Conservation (phyloP, 2,329 filamentous ascomycete genomes). For the Aspergillus sergii region DNA sequence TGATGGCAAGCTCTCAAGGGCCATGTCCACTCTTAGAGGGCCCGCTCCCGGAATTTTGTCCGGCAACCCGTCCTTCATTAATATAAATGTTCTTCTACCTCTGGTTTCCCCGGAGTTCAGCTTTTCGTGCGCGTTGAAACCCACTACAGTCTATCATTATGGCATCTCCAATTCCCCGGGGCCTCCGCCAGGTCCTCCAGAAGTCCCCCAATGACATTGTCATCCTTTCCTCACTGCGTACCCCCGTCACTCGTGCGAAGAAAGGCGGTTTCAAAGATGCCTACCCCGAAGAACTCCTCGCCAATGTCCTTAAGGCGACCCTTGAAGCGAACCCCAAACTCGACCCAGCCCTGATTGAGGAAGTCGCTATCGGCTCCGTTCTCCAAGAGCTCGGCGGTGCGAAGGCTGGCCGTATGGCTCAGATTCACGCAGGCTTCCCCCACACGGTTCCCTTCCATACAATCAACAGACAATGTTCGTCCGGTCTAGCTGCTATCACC, state of each 20-base stretch:
- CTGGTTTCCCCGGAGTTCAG: conserved; percentile 10
- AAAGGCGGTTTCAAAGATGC: conserved; percentile 84
- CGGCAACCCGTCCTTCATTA: conserved; percentile 42
- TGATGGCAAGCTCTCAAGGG: conserved; percentile 23
- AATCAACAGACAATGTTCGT: conserved; percentile 84
- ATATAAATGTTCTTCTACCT: conserved; percentile 26
- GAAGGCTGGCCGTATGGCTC: conserved; percentile 89
- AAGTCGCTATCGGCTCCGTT: conserved; percentile 85
- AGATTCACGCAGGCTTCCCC: conserved; percentile 79
- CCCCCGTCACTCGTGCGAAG: conserved; percentile 80
- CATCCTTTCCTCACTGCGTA: conserved; percentile 87
- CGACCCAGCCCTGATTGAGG: conserved; percentile 69
- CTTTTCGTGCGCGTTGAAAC: conserved; percentile 3
- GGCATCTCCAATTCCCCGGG: conserved; percentile 58
- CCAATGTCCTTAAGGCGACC: conserved; percentile 64
- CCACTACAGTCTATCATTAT: conserved; percentile 35
- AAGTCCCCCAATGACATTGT: conserved; percentile 82
- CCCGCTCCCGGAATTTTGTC: conserved; percentile 35
- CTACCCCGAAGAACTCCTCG: conserved; percentile 86
- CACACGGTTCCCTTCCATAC: conserved; percentile 77
- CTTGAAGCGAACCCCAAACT: conserved; percentile 73
- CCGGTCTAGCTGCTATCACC: conserved; percentile 75
- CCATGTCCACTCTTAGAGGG: conserved; percentile 21
- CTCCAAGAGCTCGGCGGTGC: conserved; percentile 87
- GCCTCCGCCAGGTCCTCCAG: conserved; percentile 73